Base-by-base conservation (phyloP, 768 basidiomycete genomes). In the Dioszegia crocea region DNA sequence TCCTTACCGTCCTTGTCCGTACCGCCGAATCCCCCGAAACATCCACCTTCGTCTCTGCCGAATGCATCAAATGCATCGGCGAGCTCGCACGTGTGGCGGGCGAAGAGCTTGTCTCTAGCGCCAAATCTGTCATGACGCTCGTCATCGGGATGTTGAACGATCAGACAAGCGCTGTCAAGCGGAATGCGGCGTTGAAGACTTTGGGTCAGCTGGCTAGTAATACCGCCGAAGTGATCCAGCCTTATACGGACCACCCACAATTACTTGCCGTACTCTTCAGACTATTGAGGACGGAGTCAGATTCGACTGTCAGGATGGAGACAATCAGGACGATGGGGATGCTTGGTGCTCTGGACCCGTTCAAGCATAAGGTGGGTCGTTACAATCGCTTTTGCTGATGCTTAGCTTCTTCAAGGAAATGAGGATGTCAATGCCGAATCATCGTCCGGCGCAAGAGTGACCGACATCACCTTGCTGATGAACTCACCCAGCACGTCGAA, bases 261-360 rank as follows among this genome's bases (percentile, higher is more conserved):
- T 82, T 99, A 2, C 79, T 98, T n/a, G 86, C 85, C 21, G 81
- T 92, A 21, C 80, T 98, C 23, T 88, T 88, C 60, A 82, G 88
- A 60, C 88, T 98, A 67, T 77, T 98, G 60, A 83, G 87, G 73
- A 87, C 88, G 24, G 96, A 99, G 67, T 85, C 71, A 10, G 65
- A 62, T 43, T 71, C 73, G 38, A 78, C 80, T 12, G 86, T 91
- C 11, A 81, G 89, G 44, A 82, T 94, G 29, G 94, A 98, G 65
- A 87, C 94, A 16, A 87, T 98, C 55, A 89, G 93, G 73, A 93
- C 96, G 3, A 83, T 99, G 60, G 96, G 96, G 62, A 91, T 97
- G 50, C 82, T 99, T 17, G 96, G 96, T 47, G 96, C 96, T 5
- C 78, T 98, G 29, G 96, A 99, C 76, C 96, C 96, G 0, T 99